Conservation (phyloP, 1,284 basidiomycete genomes). For the Papiliotrema nemorosa region DNA sequence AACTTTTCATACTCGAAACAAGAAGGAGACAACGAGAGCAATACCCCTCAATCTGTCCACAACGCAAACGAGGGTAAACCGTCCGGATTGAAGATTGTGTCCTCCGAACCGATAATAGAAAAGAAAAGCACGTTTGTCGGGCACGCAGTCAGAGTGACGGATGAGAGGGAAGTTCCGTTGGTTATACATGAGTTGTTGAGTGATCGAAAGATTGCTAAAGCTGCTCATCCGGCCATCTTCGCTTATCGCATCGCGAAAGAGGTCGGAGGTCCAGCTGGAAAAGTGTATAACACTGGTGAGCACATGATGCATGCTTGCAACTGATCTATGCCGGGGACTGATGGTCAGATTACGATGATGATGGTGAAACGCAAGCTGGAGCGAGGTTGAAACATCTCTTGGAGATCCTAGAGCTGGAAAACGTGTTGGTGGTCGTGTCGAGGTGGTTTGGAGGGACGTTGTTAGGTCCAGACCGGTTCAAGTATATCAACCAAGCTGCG, state of each 20-base stretch:
- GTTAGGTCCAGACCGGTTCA: conserved; percentile 83
- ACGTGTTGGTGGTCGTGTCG: conserved; percentile 74
- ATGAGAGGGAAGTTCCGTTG: conserved; percentile 71
- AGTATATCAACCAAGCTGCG: conserved; percentile 86
- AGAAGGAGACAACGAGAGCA: background rate
- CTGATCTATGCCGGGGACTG: background rate
- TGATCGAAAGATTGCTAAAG: conserved; percentile 59
- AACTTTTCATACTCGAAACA: conserved; percentile 15
- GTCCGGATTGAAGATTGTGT: conserved; percentile 60
- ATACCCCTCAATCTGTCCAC: background rate
- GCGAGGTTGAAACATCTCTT: conserved; percentile 78
- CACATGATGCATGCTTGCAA: background rate
- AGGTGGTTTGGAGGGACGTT: conserved; percentile 57
- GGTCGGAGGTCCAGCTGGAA: conserved; percentile 36
- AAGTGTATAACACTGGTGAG: conserved; percentile 39
- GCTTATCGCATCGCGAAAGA: conserved; percentile 56
- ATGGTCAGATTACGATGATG: conserved; percentile 79
- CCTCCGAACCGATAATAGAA: conserved; percentile 73
- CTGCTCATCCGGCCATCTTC: conserved; percentile 83
- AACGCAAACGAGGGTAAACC: conserved; percentile 52
- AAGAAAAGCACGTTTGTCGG: conserved; percentile 80
- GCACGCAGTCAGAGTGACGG: conserved; percentile 69
- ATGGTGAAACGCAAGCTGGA: conserved; percentile 87
- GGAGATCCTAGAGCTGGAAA: conserved; percentile 66
- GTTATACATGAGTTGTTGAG: conserved; percentile 69